Base-by-base conservation (phyloP, 441 rosid species). In the Eugenia klotzschiana region DNA sequence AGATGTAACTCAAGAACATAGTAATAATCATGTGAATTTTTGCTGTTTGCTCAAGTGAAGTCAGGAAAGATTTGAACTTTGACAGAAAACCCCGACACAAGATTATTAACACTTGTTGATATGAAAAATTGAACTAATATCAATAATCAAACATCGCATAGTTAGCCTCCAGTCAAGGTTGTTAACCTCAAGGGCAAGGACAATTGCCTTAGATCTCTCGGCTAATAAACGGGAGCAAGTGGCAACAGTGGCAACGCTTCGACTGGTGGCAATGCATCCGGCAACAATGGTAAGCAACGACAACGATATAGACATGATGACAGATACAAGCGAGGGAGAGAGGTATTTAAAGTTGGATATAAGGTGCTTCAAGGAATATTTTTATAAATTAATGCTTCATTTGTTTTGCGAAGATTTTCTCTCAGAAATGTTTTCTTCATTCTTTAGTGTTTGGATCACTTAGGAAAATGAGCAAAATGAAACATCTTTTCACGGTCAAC, bases 361-460 rank as follows among this genome's bases (percentile, higher is more conserved):
- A 64, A 64, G 2, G 43, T 64, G 56, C 3, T 20, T 3, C 8
- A 22, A 22, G 9, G n/a, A 53, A 20, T 53, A 53, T 51, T 53
- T 53, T 8, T 53, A 8, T 51, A 20, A 53, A 53, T 20, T 20
- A 53, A 53, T 23, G 1, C n/a, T 53, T 10, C 2, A 1, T 20
- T 53, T 53, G 3, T 20, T 53, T 20, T 5, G 1, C 2, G n/a
- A 20, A 53, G 23, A 16, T 51, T 51, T 51, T 51, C 0, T 1
- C 3, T 58, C 11, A 0, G 0, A 8, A 58, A 27, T 0, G 15
- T 27, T 27, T 27, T 27, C 56, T 7, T 7, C 0, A 8, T 15
- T 58, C 16, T 15, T 5, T 0, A 0, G 2, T 1, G 8, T 58
- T 15, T 27, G 10, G 37, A 27, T 27, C 72, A 1, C 33, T 58